Evolutionary conservation across 805 yeast genomes (phyloP), one percentile per base, ranked within the genome.

Genomic region (Grigorovia yakushimaensis): DNA sequence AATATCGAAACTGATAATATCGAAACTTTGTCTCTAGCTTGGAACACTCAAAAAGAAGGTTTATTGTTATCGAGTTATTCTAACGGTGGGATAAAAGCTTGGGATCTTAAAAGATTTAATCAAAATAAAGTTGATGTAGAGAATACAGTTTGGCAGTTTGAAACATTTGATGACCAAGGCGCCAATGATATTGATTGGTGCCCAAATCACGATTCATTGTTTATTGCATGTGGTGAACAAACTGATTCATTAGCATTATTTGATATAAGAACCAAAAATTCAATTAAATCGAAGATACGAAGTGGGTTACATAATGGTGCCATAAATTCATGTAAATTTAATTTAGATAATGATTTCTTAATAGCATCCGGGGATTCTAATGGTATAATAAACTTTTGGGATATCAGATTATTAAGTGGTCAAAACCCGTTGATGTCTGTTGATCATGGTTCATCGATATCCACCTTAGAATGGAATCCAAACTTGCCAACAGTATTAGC

Each of bases 391-490:
- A 66, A 67, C 38, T 52, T 84, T 6, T 81, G 85, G 80, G 98
- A 89, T 60, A 53, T 83, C 2, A 71, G 96, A 57, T 58, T 66
- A 4, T 47, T 72, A 5, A 47, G 47, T 17, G 45, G 58, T 1
- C 41, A 49, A 3, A 20, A 2, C 1, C 70, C 76, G 3, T 44
- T 68, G 1, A 48, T 56, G 24, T 18, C 56, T 6, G 54, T 70
- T 20, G 37, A 43, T 18, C 66, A 69, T 20, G 59, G 70, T 1
- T 82, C 87, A 48, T 50, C 84, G 0, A 70, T 88, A 5, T 78
- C 91, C 0, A 72, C 80, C 7, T 50, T 86, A 4, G 78, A 80
- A 52, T 89, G 95, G 95, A 87, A 83, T 54, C 83, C 84, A 1
- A 65, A 65, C 21, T 57, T 61, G 22, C 72, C 73, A 7, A 68